Base-by-base conservation (phyloP, 2,329 filamentous ascomycete genomes). In the Fusarium haematococcum region DNA sequence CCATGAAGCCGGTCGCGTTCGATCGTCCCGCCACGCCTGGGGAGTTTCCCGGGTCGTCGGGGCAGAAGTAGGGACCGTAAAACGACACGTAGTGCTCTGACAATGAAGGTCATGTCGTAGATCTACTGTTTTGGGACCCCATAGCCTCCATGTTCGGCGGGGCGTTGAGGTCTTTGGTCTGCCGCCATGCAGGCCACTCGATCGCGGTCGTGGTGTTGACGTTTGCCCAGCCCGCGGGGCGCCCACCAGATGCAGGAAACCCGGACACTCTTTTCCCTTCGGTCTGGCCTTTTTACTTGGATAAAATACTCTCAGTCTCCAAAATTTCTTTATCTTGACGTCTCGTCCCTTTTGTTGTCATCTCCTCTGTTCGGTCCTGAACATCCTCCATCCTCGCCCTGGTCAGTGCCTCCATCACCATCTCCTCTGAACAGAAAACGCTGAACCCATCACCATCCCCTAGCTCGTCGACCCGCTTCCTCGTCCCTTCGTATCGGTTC, bases 361-460 rank as follows among this genome's bases (percentile, higher is more conserved):
- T 25, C 4, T 27, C 25, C 14, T 25, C 8, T 68, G 45, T 72
- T 65, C 61, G 25, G 16, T 3, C 35, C 48, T 58, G 58, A 69
- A 69, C 59, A 63, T 43, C 27, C 25, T 52, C 57, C 35, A 52
- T 52, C 52, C 35, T 18, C 23, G 16, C 48, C 39, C 35, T 37
- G 58, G 71, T 69, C 37, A 59, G 71, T 74, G 7, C 32, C 35
- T 8, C 20, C 11, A 50, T 48, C 30, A 52, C 48, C 56, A 61
- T 32, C 33, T 74, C 61, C 52, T 58, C 3, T 16, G 52, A 57
- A 68, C 64, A 54, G 45, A 41, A 11, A 39, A 30, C 39, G 32
- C 48, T 66, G 27, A 75, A 52, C 4, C n/a, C 11, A 35, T 33
- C 32, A 4, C 27, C 70, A 23, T 14, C 18, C 13, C 58, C 33